Percentiles rank a stretch among this genome's conserved stretches.
Conservation (phyloP, 768 basidiomycete species). For the Lactarius vividus region DNA sequence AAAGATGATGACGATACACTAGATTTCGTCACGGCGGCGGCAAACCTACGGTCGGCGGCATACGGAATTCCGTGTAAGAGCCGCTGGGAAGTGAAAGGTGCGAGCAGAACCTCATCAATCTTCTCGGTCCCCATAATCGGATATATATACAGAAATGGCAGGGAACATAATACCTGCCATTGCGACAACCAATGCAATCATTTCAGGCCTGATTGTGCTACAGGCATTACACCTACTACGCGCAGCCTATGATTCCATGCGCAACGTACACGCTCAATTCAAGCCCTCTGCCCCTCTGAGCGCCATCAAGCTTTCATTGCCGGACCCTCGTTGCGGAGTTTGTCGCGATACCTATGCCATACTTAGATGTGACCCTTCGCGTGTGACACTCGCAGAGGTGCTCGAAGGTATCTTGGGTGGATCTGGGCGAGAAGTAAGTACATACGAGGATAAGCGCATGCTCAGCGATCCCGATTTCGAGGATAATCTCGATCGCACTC, state of each 20-base stretch:
- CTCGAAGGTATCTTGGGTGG: slow-evolving; percentile 61
- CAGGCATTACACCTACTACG: slow-evolving; percentile 86
- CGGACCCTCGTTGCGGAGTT: slow-evolving; percentile 78
- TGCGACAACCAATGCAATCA: slow-evolving; percentile 97
- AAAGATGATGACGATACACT: slow-evolving; percentile 98
- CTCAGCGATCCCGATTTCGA: slow-evolving; percentile 93
- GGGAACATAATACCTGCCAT: slow-evolving; percentile 99
- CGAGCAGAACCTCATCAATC: slow-evolving; percentile 10
- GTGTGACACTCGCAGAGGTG: slow-evolving; percentile 68
- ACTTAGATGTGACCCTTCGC: slow-evolving; percentile 68
- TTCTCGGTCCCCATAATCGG: slow-evolving; percentile 8
- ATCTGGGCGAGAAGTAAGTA: slow-evolving; percentile 53
- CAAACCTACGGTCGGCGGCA: slow-evolving; percentile 87
- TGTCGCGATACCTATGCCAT: slow-evolving; percentile 83
- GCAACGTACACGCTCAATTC: slow-evolving; percentile 77
- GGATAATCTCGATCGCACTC: slow-evolving; percentile 77
- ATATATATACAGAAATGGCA: slow-evolving; percentile 75
- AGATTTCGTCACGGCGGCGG: slow-evolving; percentile 93
- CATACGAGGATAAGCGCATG: slow-evolving; percentile 84
- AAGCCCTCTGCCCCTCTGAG: slow-evolving; percentile 78
- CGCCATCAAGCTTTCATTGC: slow-evolving; percentile 58
- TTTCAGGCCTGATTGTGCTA: slow-evolving; percentile 91
- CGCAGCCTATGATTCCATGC: slow-evolving; percentile 54
- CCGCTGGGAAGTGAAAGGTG: slow-evolving; percentile 96
- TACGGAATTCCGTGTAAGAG: slow-evolving; percentile 90